Conservation (phyloP, 306 rosid species). For the Acmispon strigosus region DNA sequence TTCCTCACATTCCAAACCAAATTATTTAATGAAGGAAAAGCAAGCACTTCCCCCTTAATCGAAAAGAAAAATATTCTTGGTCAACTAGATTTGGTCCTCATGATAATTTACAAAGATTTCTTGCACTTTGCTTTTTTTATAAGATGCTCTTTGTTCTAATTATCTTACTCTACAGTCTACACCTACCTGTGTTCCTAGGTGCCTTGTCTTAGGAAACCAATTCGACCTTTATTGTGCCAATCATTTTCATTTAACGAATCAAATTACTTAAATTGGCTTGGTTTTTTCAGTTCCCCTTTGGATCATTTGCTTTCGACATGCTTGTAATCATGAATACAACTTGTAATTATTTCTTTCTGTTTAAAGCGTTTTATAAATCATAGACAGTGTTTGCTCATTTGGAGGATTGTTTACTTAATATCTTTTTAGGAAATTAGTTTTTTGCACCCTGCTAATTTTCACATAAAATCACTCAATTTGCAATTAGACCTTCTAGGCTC, state of each 20-base stretch:
- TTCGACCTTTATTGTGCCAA: slow-evolving; percentile 33
- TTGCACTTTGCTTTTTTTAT: slow-evolving; percentile 4
- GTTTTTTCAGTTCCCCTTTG: background rate
- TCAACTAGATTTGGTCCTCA: slow-evolving; percentile 40
- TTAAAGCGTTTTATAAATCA: slow-evolving; percentile 22
- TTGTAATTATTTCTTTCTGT: slow-evolving; percentile 29
- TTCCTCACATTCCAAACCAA: slow-evolving; percentile 26
- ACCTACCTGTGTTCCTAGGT: slow-evolving; percentile 24
- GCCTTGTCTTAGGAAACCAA: slow-evolving; percentile 52
- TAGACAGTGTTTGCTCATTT: slow-evolving; percentile 5
- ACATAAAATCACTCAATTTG: too few species aligned
- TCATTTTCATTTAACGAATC: slow-evolving; percentile 42
- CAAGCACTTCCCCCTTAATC: background rate
- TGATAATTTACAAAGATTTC: slow-evolving; percentile 16
- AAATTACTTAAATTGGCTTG: slow-evolving; percentile 23
- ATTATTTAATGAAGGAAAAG: slow-evolving; percentile 19
- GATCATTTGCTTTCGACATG: slow-evolving; percentile 32
- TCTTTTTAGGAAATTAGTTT: too few species aligned
- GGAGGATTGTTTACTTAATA: background rate
- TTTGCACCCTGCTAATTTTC: too few species aligned
- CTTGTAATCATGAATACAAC: slow-evolving; percentile 37
- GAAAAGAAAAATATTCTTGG: slow-evolving; percentile 31
- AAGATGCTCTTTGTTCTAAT: slow-evolving; percentile 32
- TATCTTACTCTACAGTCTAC: slow-evolving; percentile 19
- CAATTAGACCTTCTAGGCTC: too few species aligned